phyloP scores from a whole-genome alignment of 2,329 filamentous ascomycete genomes.

The Fusarium domesticum region DNA sequence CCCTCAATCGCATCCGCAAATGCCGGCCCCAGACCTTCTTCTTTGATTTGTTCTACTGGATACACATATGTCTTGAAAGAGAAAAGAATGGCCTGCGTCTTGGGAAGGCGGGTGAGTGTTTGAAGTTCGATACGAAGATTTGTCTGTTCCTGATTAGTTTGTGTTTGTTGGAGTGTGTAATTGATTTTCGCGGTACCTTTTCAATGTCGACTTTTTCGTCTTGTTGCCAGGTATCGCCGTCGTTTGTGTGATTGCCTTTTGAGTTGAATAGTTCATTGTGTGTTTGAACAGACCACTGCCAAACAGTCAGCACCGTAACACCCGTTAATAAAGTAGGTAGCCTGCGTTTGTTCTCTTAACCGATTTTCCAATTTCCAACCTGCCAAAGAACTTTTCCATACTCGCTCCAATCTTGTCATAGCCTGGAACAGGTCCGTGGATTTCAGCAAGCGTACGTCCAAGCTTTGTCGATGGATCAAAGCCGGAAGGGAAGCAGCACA shows the following conservation, averaged over 20 bases:
- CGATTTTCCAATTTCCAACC: slow-evolving; percentile 46
- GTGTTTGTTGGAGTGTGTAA: neutral
- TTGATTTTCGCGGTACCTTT: slow-evolving; percentile 1
- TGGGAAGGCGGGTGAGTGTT: slow-evolving; percentile 48
- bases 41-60: slow-evolving; percentile 46
- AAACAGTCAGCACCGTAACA: neutral
- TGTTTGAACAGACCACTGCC: slow-evolving; percentile 23
- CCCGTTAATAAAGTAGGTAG: rapidly evolving
- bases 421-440: slow-evolving; percentile 51
- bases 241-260: slow-evolving; percentile 17
- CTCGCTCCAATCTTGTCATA: slow-evolving; percentile 54
- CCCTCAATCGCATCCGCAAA: slow-evolving; percentile 54
- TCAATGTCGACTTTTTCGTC: slow-evolving; percentile 9
- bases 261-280: slow-evolving; percentile 11
- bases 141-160: slow-evolving; percentile 24
- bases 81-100: slow-evolving; percentile 47
- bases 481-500: slow-evolving; percentile 52
- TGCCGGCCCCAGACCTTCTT: slow-evolving; percentile 44
- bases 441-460: slow-evolving; percentile 45
- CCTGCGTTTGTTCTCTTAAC: slow-evolving; percentile 51
- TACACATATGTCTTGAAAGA: slow-evolving; percentile 57
- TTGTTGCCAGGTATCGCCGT: slow-evolving; percentile 8
- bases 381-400: slow-evolving; percentile 54
- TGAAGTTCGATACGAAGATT: slow-evolving; percentile 50
- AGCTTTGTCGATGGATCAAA: slow-evolving; percentile 52